phyloP scores from a whole-genome alignment of 768 basidiomycete species.

The Brasilioporus rufonigricans region DNA sequence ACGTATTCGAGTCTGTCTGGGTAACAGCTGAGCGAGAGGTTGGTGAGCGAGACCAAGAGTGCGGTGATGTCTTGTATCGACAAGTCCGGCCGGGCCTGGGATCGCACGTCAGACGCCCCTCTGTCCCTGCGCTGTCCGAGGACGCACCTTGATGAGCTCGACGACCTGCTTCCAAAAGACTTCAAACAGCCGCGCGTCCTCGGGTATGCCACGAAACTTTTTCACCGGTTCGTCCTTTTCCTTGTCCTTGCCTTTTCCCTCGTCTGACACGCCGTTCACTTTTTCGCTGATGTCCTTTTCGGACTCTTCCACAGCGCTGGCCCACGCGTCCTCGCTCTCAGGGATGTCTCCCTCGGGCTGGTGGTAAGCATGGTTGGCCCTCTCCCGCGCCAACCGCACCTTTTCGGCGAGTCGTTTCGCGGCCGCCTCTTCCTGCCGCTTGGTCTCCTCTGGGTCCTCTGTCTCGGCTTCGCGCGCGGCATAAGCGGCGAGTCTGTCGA shows the following conservation, averaged over 20 bases:
- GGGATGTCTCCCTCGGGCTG: conserved; percentile 22
- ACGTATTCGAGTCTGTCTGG: conserved; percentile 97
- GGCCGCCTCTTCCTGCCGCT: conserved; percentile 90
- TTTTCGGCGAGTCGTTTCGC: conserved; percentile 84
- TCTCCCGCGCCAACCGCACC: conserved; percentile 71
- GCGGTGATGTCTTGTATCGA: conserved; percentile 98
- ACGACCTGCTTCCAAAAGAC: conserved; percentile 99
- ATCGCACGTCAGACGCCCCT: conserved; percentile 1
- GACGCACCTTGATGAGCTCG: conserved; percentile 87
- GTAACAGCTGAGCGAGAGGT: conserved; percentile 94
- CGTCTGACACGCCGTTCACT: conserved; percentile 23
- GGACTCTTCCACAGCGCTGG: conserved; percentile 18
- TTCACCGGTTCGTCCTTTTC: conserved; percentile 57
- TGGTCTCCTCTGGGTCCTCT: conserved; percentile 93
- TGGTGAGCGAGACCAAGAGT: conserved; percentile 90
- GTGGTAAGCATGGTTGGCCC: conserved; percentile 50
- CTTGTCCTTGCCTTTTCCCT: conserved; percentile 51
- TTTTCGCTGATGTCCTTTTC: conserved; percentile 15
- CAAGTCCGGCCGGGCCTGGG: conserved; percentile 91
- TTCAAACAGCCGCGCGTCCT: conserved; percentile 93
- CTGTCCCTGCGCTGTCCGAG: background rate
- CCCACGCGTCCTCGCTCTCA: conserved; percentile 29
- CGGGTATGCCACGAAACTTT: conserved; percentile 95
- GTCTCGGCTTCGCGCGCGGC: conserved; percentile 97
- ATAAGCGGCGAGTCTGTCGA: conserved; percentile 93